Evolutionary conservation across 2,329 filamentous ascomycete genomes (phyloP), one percentile per base, ranked within the genome.

Genomic region (Chaetomium sp.): DNA sequence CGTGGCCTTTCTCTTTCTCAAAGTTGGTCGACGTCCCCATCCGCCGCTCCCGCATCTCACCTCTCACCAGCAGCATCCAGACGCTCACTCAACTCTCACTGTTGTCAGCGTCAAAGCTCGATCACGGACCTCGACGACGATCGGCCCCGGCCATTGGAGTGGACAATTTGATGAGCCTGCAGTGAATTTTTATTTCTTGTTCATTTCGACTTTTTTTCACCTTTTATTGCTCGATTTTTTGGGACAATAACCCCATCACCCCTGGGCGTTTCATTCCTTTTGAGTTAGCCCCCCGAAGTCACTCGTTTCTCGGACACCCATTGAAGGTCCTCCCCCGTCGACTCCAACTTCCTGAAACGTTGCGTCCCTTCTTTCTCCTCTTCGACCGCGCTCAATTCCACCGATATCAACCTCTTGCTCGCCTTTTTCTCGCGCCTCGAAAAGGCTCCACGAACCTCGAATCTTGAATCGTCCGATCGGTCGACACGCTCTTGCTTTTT

Each of bases 241-340:
- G 19, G 19, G 19, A 27, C 19, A 27, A 27, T 27, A 27, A 27
- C 19, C 19, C 19, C 19, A 27, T 27, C 19, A 27, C 3, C 19
- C 19, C 19, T 27, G 19, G 19, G 19, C 19, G 48, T 56, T 59
- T 41, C 55, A 41, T 64, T 61, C 57, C 57, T 53, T 53, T 61
- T 54, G 65, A 67, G 64, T 62, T 62, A 66, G 64, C 55, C 65
- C 52, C 8, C 8, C 59, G 51, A 57, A 61, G 62, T 65, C 65
- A 62, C 60, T 67, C 63, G 62, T 62, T 65, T 65, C 45, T 53
- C 45, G 48, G 44, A 52, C 38, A 8, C 37, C 35, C 37, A 47
- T 50, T 55, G 56, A 53, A 50, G 49, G 46, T 37, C 33, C 9
- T 37, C 38, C 35, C 41, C 32, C 32, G 37, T 43, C n/a, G 41